Evolutionary conservation across 495 filamentous ascomycete species (phyloP).

Genomic region (Aspergillus asperescens): DNA sequence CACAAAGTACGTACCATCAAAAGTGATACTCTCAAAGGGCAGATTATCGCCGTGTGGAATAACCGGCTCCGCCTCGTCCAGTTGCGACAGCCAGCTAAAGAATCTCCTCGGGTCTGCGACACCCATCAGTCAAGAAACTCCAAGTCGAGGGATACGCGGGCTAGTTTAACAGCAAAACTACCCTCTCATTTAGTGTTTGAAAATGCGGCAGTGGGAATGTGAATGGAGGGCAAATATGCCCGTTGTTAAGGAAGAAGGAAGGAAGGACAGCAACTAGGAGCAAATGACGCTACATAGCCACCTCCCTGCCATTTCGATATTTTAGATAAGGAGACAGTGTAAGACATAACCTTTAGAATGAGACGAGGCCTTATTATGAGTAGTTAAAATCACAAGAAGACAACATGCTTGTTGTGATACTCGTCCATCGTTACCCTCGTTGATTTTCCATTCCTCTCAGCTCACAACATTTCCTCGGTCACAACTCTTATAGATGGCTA

Average conservation of each 20-base stretch:
- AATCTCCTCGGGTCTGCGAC: not conserved
- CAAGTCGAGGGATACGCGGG: not conserved
- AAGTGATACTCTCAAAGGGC: not conserved
- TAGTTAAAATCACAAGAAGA: no score
- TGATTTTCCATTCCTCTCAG: not conserved
- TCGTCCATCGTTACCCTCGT: not conserved
- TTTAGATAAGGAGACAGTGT: no score
- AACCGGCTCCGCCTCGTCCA: not conserved
- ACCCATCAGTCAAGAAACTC: not conserved
- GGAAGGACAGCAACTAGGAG: no score
- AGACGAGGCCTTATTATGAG: no score
- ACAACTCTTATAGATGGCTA: not conserved
- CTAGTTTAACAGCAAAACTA: no score
- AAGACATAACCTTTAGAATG: no score
- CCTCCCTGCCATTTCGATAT: no score
- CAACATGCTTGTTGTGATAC: not conserved
- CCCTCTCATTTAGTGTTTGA: not conserved
- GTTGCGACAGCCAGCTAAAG: constrained; percentile 5
- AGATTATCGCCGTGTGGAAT: not conserved
- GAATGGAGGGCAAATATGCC: no score
- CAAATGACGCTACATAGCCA: no score
- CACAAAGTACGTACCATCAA: not conserved
- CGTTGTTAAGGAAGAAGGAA: no score
- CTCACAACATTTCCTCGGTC: not conserved
- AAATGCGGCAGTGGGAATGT: not conserved